Conservation (phyloP, 2,329 filamentous ascomycete species). For the Colletotrichum sp. region DNA sequence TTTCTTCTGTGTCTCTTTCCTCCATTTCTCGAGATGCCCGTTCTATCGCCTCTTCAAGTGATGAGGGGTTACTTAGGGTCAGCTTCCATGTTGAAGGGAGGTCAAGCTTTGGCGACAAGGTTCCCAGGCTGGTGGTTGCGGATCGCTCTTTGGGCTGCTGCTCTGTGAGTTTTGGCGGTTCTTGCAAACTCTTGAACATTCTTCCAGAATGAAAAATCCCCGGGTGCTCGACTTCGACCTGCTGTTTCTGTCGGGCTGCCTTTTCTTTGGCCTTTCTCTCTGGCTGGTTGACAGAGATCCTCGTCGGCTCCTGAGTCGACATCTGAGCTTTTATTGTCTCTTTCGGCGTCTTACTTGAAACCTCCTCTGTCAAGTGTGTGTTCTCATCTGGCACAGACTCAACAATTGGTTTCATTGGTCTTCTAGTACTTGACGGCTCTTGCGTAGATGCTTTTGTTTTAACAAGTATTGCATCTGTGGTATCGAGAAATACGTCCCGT, state of each 20-base stretch:
- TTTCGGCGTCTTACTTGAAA: not conserved
- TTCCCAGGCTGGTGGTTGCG: not conserved
- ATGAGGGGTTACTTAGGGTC: slow-evolving; percentile 30
- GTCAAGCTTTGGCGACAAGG: slow-evolving; percentile 18
- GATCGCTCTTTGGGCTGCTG: not conserved
- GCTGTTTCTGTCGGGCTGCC: not conserved
- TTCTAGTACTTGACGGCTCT: not conserved
- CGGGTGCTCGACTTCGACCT: not conserved
- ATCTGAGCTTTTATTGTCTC: not conserved
- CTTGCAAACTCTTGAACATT: not conserved
- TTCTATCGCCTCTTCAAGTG: slow-evolving; percentile 34
- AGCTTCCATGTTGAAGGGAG: slow-evolving; percentile 33
- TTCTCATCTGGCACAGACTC: not conserved
- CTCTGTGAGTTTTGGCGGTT: not conserved
- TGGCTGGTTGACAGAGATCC: slow-evolving; percentile 10
- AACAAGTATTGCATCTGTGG: not conserved
- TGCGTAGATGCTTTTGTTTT: not conserved
- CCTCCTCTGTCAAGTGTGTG: not conserved
- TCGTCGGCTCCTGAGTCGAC: not conserved
- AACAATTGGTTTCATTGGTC: not conserved
- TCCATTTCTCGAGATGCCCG: slow-evolving; percentile 30
- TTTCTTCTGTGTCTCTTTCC: slow-evolving; percentile 20
- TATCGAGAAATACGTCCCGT: not conserved
- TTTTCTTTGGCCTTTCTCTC: slow-evolving; percentile 26
- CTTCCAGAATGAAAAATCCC: not conserved